Conservation (phyloP, 805 yeast genomes). For the Danielia reshetovae region DNA sequence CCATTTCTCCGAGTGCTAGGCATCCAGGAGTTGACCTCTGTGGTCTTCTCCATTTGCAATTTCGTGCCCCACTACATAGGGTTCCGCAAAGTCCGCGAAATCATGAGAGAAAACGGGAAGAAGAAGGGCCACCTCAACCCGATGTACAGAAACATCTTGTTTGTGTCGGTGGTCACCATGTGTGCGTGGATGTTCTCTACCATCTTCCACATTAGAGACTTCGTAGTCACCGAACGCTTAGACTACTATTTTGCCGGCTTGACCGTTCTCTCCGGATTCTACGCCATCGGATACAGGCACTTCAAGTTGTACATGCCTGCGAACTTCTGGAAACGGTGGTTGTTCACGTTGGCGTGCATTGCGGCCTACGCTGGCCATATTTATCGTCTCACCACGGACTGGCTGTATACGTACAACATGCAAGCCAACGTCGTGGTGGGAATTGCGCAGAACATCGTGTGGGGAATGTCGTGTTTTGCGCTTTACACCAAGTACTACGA, state of each 20-base stretch:
- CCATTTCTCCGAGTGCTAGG: conserved; percentile 80
- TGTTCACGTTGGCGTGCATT: conserved; percentile 40
- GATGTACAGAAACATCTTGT: conserved; percentile 26
- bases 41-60: conserved; percentile 64
- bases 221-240: conserved; percentile 70
- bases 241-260: conserved; percentile 94
- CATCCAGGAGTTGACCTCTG: conserved; percentile 79
- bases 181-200: conserved; percentile 86
- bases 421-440: conserved; percentile 81
- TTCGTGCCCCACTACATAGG: conserved; percentile 26
- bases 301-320: conserved; percentile 50
- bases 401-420: conserved; percentile 96
- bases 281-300: conserved; percentile 59
- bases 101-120: conserved; percentile 1
- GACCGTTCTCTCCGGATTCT: conserved; percentile 78
- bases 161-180: conserved; percentile 56
- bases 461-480: conserved; percentile 27
- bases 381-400: conserved; percentile 58
- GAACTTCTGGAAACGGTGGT: conserved; percentile 18
- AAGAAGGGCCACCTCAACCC: conserved; percentile 2
- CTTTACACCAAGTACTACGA: conserved; percentile 31
- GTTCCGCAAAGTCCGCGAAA: conserved; percentile 6
- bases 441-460: conserved; percentile 57
- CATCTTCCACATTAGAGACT: conserved; percentile 85
- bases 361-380: conserved; percentile 62